Evolutionary conservation across 2,329 filamentous ascomycete genomes (phyloP).

Genomic region (Myotisia sp.): DNA sequence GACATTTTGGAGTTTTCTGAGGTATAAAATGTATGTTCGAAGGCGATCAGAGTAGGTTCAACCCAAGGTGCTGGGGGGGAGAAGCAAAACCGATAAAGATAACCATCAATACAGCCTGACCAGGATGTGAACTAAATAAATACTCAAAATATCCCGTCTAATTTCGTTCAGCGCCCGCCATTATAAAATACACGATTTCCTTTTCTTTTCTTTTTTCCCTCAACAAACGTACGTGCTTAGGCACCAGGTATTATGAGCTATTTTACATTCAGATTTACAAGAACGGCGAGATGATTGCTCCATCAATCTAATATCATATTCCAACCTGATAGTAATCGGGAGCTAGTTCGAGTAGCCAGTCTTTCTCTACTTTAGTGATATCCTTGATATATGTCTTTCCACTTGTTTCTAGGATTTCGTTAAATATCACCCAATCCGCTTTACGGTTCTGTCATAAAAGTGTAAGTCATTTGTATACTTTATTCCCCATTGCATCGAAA

Average conservation of each 20-base stretch:
- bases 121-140: no score
- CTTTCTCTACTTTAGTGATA: conserved; percentile 82
- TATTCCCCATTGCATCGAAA: background rate
- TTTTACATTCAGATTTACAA: background rate
- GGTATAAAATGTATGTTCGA: background rate
- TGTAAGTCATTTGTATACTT: background rate
- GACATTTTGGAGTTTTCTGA: background rate
- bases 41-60: background rate
- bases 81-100: no score
- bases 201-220: no score
- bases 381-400: conserved; percentile 83
- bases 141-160: no score
- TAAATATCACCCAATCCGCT: conserved; percentile 91
- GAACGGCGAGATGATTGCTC: background rate
- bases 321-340: conserved; percentile 60
- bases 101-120: background rate
- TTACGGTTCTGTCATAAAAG: conserved; percentile 53
- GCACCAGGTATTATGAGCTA: no score
- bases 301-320: background rate
- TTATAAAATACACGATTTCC: no score
- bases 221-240: no score
- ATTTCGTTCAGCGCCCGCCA: no score
- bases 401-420: conserved; percentile 80
- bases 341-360: conserved; percentile 82
- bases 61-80: no score